These are phyloP conservation scores for Trichoderma brevicompactum DNA, from an alignment of 2,329 filamentous ascomycete genomes.

Conservation along the genomic window DNA sequence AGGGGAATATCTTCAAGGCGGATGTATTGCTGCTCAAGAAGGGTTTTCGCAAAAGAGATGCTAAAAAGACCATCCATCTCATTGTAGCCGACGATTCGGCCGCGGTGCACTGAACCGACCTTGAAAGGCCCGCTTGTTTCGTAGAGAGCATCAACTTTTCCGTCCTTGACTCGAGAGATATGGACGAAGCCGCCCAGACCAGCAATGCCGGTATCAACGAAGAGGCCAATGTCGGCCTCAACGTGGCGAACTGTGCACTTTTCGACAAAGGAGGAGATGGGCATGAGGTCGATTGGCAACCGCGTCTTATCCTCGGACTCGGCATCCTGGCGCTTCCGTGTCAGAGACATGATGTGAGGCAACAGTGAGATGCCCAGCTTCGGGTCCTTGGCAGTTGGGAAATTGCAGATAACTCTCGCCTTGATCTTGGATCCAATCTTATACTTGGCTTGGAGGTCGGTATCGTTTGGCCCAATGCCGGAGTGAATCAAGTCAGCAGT, in stretches of 20 bases:
- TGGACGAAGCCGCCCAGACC: constrained; percentile 88
- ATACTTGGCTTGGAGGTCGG: constrained; percentile 75
- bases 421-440: constrained; percentile 84
- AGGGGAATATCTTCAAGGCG: constrained; percentile 88
- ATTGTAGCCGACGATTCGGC: constrained; percentile 85
- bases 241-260: constrained; percentile 80
- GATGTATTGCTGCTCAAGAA: constrained; percentile 87
- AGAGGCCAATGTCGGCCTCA: constrained; percentile 79
- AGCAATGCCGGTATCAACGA: constrained; percentile 66
- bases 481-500: constrained; percentile 92
- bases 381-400: constrained; percentile 75
- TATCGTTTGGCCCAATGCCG: constrained; percentile 69
- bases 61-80: constrained; percentile 83
- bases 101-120: constrained; percentile 75
- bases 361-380: constrained; percentile 89
- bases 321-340: constrained; percentile 46
- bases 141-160: constrained; percentile 82
- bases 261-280: constrained; percentile 76
- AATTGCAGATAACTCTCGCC: constrained; percentile 85
- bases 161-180: constrained; percentile 89
- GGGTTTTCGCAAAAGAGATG: constrained; percentile 78
- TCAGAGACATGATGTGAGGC: constrained; percentile 76
- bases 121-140: constrained; percentile 78
- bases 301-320: constrained; percentile 46
- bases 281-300: constrained; percentile 62